Base-by-base conservation (phyloP, 768 basidiomycete genomes). In the Boletales sp. region DNA sequence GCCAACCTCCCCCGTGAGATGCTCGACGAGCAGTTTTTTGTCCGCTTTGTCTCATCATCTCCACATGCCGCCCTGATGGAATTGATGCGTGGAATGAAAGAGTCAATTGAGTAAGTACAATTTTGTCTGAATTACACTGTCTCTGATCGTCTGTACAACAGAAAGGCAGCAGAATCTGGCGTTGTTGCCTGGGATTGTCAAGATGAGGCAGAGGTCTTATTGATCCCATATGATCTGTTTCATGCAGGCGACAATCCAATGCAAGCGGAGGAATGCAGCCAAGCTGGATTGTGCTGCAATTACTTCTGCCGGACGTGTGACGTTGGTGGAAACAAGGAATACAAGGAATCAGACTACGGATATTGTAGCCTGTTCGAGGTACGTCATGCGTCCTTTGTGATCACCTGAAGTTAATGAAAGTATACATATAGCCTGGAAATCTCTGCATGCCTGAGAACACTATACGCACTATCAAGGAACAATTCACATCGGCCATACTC, bases 1-100 rank as follows among this genome's bases (percentile, higher is more conserved):
- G 67, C 45, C 4, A 50, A 40, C n/a, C 43, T 74, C 0, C 71
- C 68, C 1, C 53, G 64, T 0, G 42, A 60, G 27, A 55, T 59
- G 17, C 39, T 72, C 0, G 65, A 73, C 34, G 63, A 71, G 37
- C 64, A 67, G 30, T 63, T 55, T 18, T 56, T 50, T 47, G 44
- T 71, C 4, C 58, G 43, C 3, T 72, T 69, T 56, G 58, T 71
- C 11, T 50, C 65, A 0, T 59, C 65, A 0, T 73, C 70, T 3
- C 71, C 70, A 9, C 61, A 71, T 58, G 69, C 69, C 1, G 49
- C 59, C 0, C 63, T 64, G 0, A 50, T 64, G 54, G 70, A 71
- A 43, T 43, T 70, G 19, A 62, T 69, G 51, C 36, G 45, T 11
- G 68, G 52, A 0, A 36, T 72, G 6, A 59, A 60, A 40, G 60